phyloP scores from a whole-genome alignment of 2,329 filamentous ascomycete genomes.

The Hypoxylon rubiginosum region DNA sequence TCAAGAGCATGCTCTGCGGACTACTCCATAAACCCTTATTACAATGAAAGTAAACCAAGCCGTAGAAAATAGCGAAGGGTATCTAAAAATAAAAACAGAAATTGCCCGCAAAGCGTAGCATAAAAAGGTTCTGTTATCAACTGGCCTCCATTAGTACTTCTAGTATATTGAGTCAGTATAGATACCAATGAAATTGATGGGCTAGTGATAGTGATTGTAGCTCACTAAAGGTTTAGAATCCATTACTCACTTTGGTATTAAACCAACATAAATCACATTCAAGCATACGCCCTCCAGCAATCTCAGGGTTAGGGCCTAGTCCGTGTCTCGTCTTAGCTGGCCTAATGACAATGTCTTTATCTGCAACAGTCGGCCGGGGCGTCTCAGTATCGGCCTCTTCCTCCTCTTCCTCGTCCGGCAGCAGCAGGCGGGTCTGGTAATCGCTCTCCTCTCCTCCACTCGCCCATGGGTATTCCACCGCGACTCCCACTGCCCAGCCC shows the following conservation, averaged over 20 bases:
- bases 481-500: constrained; percentile 56
- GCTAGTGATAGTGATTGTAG: background rate
- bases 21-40: background rate
- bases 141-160: background rate
- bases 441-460: constrained; percentile 76
- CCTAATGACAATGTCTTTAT: background rate
- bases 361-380: background rate
- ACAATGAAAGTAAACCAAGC: background rate
- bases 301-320: background rate
- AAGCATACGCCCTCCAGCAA: constrained; percentile 21
- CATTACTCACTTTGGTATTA: constrained; percentile 28
- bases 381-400: constrained; percentile 51
- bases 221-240: background rate
- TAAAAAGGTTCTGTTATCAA: background rate
- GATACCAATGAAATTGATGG: background rate
- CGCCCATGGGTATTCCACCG: constrained; percentile 65
- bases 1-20: background rate
- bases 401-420: constrained; percentile 59
- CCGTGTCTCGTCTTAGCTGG: background rate
- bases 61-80: background rate
- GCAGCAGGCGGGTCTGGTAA: constrained; percentile 65
- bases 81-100: background rate
- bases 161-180: background rate
- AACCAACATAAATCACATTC: constrained; percentile 13
- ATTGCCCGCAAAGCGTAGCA: background rate